Base-by-base conservation (phyloP, 2,329 filamentous ascomycete genomes). In the Ascocoryne sarcoides region DNA sequence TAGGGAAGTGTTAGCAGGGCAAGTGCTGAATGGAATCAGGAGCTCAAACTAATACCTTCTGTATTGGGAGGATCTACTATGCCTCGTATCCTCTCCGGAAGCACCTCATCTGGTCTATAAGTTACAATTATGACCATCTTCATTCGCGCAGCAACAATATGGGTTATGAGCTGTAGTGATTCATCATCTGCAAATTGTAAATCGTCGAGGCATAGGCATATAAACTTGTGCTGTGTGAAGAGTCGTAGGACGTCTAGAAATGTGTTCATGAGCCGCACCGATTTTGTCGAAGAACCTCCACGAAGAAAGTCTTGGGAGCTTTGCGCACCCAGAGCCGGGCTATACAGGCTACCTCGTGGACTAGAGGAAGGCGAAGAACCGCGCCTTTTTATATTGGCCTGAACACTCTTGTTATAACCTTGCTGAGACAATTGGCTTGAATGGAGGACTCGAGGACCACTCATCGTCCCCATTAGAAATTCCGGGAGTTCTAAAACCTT, bases 131-230 rank as follows among this genome's bases (percentile, higher is more conserved):
- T 70, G 16, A 90, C 78, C 65, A 95, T 82, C 15, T 83, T 86
- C 44, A 95, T 76, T 49, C 82, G 82, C 1, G 82, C 78, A 35
- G 73, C 70, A 42, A 94, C 77, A 37, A 95, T 87, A 54, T 88
- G 82, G 10, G 81, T 75, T 28, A 95, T 80, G 37, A 95, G 68
- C 42, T 94, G 86, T 36, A 90, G 65, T 12, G 84, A 92, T 60
- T 95, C 90, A 20, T 82, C 76, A 57, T 95, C 90, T 9, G 88
- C 87, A 60, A 87, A 92, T 53, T 95, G 88, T 23, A 95, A 65
- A 60, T 96, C 90, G 56, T 95, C 89, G 18, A 95, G 65, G 52
- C 81, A 88, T 52, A 95, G 79, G 55, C 85, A 93, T 40, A 95
- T 88, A 54, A 95, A 79, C 54, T 89, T 92, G 58, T 89, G 80